Percentiles rank a stretch among this genome's conserved stretches.
Conservation (phyloP, 2,329 filamentous ascomycete species). For the Penicillium sp. region DNA sequence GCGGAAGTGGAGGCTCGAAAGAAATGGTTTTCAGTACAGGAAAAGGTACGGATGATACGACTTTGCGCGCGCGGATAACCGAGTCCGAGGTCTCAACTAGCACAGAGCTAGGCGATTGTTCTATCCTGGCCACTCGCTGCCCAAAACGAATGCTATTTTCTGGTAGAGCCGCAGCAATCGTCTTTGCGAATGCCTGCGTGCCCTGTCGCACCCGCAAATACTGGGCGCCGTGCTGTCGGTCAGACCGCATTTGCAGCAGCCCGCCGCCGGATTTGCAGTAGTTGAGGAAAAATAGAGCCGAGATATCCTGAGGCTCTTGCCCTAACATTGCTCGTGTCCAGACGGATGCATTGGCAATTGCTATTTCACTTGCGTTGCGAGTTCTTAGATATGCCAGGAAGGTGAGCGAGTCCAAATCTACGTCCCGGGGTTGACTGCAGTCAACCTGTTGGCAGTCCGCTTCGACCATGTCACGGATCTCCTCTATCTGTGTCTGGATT, state of each 20-base stretch:
- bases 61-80: slow-evolving; percentile 39
- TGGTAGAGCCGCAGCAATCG: not conserved
- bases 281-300: slow-evolving; percentile 53
- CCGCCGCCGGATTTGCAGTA: slow-evolving; percentile 54
- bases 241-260: slow-evolving; percentile 50
- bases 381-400: slow-evolving; percentile 37
- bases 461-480: too few relatives aligned
- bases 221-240: slow-evolving; percentile 52
- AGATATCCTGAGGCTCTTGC: slow-evolving; percentile 47
- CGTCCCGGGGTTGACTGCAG: too few relatives aligned
- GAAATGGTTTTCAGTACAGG: slow-evolving; percentile 44
- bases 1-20: slow-evolving; percentile 48
- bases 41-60: slow-evolving; percentile 49
- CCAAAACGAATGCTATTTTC: too few relatives aligned
- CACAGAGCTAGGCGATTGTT: too few relatives aligned
- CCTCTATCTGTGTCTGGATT: too few relatives aligned
- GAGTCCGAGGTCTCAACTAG: too few relatives aligned
- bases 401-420: slow-evolving; percentile 22
- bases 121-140: too few relatives aligned
- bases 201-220: slow-evolving; percentile 49
- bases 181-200: not conserved
- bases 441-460: too few relatives aligned
- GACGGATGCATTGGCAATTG: slow-evolving; percentile 38
- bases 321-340: slow-evolving; percentile 52
- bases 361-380: slow-evolving; percentile 23